These are phyloP conservation scores for Penicillium nucicola DNA, from an alignment of 495 filamentous ascomycete species.

Conservation along the genomic window DNA sequence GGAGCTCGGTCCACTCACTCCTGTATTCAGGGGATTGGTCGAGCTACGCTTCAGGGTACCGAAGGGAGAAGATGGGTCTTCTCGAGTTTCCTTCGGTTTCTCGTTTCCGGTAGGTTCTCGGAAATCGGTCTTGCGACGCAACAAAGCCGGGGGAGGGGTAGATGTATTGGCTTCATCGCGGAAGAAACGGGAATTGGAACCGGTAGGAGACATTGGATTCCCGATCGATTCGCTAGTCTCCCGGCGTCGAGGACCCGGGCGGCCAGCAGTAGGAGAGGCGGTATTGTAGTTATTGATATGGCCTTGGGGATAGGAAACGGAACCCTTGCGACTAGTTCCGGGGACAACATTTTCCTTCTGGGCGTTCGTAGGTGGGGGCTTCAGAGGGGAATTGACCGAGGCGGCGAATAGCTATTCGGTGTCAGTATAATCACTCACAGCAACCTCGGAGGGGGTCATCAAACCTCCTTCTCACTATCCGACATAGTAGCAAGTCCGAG, in stretches of 20 bases:
- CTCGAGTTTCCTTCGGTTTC: conserved; percentile 42
- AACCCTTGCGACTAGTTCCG: conserved; percentile 66
- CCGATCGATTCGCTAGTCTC: conserved; percentile 75
- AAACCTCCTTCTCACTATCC: conserved; percentile 78
- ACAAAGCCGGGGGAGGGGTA: conserved; percentile 61
- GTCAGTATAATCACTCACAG: conserved; percentile 15
- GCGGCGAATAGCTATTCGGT: conserved; percentile 63
- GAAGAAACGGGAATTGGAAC: conserved; percentile 48
- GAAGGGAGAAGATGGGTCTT: conserved; percentile 53
- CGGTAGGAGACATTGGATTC: conserved; percentile 58
- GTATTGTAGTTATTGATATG: conserved; percentile 43
- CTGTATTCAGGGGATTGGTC: conserved; percentile 58
- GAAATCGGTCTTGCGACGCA: conserved; percentile 72
- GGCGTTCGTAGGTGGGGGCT: conserved; percentile 69
- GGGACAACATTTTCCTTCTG: conserved; percentile 66
- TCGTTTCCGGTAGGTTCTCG: conserved; percentile 45
- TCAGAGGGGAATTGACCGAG: conserved; percentile 90
- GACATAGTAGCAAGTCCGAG: conserved; percentile 74
- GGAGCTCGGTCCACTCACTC: conserved; percentile 52
- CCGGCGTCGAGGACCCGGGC: conserved; percentile 73
- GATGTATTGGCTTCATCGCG: conserved; percentile 58
- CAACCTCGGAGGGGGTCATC: conserved; percentile 20
- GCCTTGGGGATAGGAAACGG: conserved; percentile 61
- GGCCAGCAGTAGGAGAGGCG: conserved; percentile 58
- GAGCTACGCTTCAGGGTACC: conserved; percentile 66